phyloP scores from a whole-genome alignment of 768 basidiomycete species.

The Lentinus brumalis region DNA sequence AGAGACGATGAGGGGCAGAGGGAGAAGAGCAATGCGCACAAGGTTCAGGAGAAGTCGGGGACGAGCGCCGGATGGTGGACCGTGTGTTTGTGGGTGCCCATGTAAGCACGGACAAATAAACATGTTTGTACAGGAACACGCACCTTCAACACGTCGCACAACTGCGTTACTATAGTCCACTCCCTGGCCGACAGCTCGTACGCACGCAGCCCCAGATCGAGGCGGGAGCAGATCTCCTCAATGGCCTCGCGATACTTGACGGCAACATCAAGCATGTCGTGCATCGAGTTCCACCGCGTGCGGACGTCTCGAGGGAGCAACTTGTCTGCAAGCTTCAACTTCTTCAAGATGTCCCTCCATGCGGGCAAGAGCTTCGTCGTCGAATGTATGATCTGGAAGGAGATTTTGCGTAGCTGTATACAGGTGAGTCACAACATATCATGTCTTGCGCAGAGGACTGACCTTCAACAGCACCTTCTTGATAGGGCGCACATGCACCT shows the following conservation, averaged over 20 bases:
- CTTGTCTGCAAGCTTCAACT: background rate
- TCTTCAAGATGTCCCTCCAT: background rate
- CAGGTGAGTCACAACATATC: constrained; percentile 1
- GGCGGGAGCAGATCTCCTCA: background rate
- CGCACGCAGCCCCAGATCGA: constrained; percentile 6
- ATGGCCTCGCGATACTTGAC: constrained; percentile 16
- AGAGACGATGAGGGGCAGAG: background rate
- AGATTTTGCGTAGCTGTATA: constrained; percentile 14
- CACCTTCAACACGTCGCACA: constrained; percentile 25
- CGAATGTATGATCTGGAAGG: constrained; percentile 18
- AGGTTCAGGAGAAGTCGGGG: too few relatives aligned
- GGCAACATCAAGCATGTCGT: background rate
- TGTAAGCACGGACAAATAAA: background rate
- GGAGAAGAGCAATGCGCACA: too few relatives aligned
- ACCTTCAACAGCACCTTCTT: background rate
- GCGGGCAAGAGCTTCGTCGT: constrained; percentile 9
- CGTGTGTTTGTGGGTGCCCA: background rate
- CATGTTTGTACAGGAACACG: background rate
- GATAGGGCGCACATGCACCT: background rate
- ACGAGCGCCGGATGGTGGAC: too few relatives aligned
- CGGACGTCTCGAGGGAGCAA: constrained; percentile 18
- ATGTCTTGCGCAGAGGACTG: background rate
- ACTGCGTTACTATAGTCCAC: constrained; percentile 19
- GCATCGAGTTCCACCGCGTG: constrained; percentile 26
- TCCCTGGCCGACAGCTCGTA: constrained; percentile 13